phyloP scores from a whole-genome alignment of 768 basidiomycete species.

The Pleurotus platypus region DNA sequence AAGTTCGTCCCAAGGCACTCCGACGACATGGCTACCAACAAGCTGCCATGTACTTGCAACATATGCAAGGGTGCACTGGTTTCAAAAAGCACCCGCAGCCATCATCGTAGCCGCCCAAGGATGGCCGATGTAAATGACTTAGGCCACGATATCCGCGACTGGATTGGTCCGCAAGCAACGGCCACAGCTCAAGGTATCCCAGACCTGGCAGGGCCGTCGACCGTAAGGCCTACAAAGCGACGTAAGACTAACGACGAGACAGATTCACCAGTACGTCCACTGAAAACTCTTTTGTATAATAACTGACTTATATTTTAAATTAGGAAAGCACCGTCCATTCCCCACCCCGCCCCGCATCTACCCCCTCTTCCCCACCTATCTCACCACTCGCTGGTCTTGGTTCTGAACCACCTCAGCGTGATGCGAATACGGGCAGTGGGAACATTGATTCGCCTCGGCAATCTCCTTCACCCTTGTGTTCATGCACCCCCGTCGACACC shows the following conservation, averaged over 20 bases:
- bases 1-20: not conserved
- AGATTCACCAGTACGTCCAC: not conserved
- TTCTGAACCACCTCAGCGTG: too few species aligned
- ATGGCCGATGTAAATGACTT: too few species aligned
- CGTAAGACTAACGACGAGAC: not conserved
- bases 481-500: not conserved
- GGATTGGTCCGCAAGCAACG: not conserved
- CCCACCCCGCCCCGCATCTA: too few species aligned
- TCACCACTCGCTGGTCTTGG: too few species aligned
- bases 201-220: not conserved
- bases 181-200: not conserved
- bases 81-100: not conserved
- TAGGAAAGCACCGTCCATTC: too few species aligned
- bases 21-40: not conserved
- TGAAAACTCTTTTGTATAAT: not conserved
- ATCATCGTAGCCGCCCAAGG: not conserved
- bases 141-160: not conserved
- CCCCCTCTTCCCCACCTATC: too few species aligned
- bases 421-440: too few species aligned
- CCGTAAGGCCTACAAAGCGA: not conserved
- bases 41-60: not conserved
- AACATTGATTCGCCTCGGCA: too few species aligned
- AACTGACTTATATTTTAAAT: not conserved
- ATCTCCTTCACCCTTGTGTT: too few species aligned
- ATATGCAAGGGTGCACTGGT: not conserved